A percentile compares a stretch with the other conserved stretches of the same genome.
These are phyloP conservation scores for Dactylis glomerata DNA, from an alignment of 176 grass and related monocot species.

Conservation along the genomic window DNA sequence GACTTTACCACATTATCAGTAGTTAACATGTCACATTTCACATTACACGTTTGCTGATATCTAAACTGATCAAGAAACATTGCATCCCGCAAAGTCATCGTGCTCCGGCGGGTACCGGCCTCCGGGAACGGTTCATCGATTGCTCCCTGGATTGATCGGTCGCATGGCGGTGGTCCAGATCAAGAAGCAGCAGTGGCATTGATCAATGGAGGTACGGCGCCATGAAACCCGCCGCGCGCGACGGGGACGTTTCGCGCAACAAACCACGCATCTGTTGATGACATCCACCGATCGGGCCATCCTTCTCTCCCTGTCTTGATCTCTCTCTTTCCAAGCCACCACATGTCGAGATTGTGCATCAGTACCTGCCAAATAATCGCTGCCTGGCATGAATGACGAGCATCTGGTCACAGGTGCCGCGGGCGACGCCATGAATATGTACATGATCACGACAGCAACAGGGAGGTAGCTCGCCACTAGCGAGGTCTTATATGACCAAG, in stretches of 20 bases:
- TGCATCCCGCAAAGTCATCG: neutral
- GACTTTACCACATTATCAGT: neutral
- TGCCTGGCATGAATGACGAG: neutral
- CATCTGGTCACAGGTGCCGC: neutral
- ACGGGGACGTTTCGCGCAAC: conserved; percentile 15
- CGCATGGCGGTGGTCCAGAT: neutral
- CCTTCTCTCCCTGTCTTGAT: neutral
- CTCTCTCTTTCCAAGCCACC: neutral
- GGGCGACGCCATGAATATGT: neutral
- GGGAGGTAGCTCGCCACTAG: neutral
- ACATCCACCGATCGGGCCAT: neutral
- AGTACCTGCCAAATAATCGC: neutral
- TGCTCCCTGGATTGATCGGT: neutral
- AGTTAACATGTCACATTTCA: neutral
- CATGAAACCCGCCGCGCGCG: conserved; percentile 11
- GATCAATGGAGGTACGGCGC: neutral
- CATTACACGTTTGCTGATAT: too few species aligned
- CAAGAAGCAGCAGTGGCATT: neutral
- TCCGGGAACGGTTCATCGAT: neutral
- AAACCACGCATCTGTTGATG: neutral
- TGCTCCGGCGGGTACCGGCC: neutral
- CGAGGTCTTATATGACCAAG: neutral
- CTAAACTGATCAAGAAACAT: neutral
- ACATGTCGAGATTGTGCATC: neutral
- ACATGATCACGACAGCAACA: neutral